A percentile compares a stretch with the other conserved stretches of the same genome.
Conservation (phyloP, 2,329 filamentous ascomycete genomes). For the Alternaria novae-zelandiae region DNA sequence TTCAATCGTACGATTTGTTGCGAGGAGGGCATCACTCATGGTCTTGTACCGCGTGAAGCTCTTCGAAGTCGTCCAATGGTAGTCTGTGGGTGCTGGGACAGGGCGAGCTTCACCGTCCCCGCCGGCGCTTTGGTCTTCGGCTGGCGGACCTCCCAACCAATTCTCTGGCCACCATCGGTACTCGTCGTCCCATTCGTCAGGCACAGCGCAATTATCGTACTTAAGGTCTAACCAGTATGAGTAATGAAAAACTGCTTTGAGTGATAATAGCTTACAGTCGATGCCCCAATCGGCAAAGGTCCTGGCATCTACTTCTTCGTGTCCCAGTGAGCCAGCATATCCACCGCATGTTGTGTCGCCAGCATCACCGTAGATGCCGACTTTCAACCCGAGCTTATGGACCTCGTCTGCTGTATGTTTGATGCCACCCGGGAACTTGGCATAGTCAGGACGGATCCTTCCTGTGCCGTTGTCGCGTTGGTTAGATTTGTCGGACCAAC, state of each 20-base stretch:
- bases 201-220: constrained; percentile 47
- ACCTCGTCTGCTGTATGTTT: constrained; percentile 59
- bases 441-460: constrained; percentile 55
- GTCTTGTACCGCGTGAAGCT: constrained; percentile 58
- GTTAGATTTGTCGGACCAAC: constrained; percentile 58
- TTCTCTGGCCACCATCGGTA: constrained; percentile 51
- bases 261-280: constrained; percentile 33
- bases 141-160: constrained; percentile 44
- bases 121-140: constrained; percentile 45
- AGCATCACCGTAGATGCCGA: constrained; percentile 67
- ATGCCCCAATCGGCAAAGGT: constrained; percentile 55
- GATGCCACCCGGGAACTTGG: constrained; percentile 65
- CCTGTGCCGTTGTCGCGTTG: constrained; percentile 39
- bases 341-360: constrained; percentile 60
- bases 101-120: constrained; percentile 30
- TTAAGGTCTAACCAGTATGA: constrained; percentile 25
- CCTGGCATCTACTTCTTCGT: constrained; percentile 63
- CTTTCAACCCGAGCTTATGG: constrained; percentile 63
- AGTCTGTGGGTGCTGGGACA: constrained; percentile 52
- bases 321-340: constrained; percentile 63
- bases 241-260: no score
- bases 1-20: constrained; percentile 46
- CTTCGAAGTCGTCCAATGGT: constrained; percentile 59
- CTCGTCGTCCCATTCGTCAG: constrained; percentile 48
- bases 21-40: constrained; percentile 51